Conservation (phyloP, 495 filamentous ascomycete species). For the Annulohypoxylon bovei region DNA sequence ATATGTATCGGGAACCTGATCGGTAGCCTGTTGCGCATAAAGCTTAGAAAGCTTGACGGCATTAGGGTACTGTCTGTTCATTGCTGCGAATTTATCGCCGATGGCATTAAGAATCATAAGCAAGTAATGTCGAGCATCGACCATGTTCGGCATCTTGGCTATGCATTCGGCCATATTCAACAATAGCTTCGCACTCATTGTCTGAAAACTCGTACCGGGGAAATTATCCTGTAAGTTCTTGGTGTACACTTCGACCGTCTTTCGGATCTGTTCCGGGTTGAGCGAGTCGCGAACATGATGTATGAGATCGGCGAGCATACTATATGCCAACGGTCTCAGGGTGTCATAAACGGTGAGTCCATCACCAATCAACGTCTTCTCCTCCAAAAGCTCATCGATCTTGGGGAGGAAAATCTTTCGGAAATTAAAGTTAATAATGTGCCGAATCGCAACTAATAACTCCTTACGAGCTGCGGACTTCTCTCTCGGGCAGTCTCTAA, state of each 20-base stretch:
- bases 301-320: constrained; percentile 97
- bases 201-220: constrained; percentile 98
- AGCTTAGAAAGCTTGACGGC: constrained; percentile 88
- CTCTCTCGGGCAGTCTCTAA: constrained; percentile 94
- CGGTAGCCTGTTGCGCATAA: constrained; percentile 71
- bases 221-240: constrained; percentile 96
- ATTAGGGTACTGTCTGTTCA: constrained; percentile 96
- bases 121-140: constrained; percentile 92
- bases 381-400: constrained; percentile 94
- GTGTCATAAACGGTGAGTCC: constrained; percentile 96
- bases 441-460: constrained; percentile 92
- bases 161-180: constrained; percentile 99
- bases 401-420: constrained; percentile 92
- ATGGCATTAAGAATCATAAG: constrained; percentile 98
- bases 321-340: constrained; percentile 95
- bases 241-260: constrained; percentile 96
- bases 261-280: constrained; percentile 85
- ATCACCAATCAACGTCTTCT: constrained; percentile 92
- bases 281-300: constrained; percentile 94
- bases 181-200: constrained; percentile 97
- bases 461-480: constrained; percentile 95
- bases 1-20: constrained; percentile 78
- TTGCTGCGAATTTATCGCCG: constrained; percentile 96
- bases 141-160: constrained; percentile 87
- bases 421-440: constrained; percentile 99